phyloP scores from a whole-genome alignment of 2,329 filamentous ascomycete species.

The Sphaerulina populicola region DNA sequence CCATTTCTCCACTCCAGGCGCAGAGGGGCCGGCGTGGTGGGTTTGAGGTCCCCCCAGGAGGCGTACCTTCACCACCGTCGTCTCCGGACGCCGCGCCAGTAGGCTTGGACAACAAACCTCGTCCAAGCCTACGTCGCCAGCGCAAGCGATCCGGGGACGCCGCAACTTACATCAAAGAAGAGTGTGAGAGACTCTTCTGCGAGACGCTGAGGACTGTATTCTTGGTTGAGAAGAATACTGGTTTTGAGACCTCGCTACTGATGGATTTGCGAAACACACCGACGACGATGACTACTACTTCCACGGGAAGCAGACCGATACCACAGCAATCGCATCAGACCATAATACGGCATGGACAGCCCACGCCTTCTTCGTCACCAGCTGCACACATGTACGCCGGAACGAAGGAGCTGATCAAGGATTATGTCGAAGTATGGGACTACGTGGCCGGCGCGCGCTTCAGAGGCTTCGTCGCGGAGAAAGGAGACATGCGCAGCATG shows the following conservation, averaged over 20 bases:
- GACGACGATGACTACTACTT: conserved; percentile 19
- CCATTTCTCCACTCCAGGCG: conserved; percentile 85
- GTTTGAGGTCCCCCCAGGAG: conserved; percentile 79
- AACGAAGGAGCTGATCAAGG: conserved; percentile 38
- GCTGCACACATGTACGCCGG: conserved; percentile 25
- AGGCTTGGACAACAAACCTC: conserved; percentile 7
- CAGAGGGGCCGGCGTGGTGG: conserved; percentile 61
- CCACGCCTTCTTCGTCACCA: conserved; percentile 33
- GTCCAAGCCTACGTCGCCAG: conserved; percentile 22
- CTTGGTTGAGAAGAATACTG: conserved; percentile 84
- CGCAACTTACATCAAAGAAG: conserved; percentile 92
- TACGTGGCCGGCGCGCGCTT: conserved; percentile 81
- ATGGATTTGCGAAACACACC: conserved; percentile 56
- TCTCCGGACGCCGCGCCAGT: conserved; percentile 52
- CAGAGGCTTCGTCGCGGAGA: conserved; percentile 71
- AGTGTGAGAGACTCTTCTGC: conserved; percentile 99
- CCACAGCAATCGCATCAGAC: conserved; percentile 18
- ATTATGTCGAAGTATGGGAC: conserved; percentile 75
- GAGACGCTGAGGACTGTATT: conserved; percentile 89
- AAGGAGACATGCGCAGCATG: conserved; percentile 61
- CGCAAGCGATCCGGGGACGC: conserved; percentile 64
- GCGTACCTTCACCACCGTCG: conserved; percentile 73
- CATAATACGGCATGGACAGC: conserved; percentile 27
- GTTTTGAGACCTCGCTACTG: conserved; percentile 72
- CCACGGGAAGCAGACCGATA: conserved; percentile 15